Conservation (phyloP, 1,284 basidiomycete genomes). For the Puccinia novopanici region DNA sequence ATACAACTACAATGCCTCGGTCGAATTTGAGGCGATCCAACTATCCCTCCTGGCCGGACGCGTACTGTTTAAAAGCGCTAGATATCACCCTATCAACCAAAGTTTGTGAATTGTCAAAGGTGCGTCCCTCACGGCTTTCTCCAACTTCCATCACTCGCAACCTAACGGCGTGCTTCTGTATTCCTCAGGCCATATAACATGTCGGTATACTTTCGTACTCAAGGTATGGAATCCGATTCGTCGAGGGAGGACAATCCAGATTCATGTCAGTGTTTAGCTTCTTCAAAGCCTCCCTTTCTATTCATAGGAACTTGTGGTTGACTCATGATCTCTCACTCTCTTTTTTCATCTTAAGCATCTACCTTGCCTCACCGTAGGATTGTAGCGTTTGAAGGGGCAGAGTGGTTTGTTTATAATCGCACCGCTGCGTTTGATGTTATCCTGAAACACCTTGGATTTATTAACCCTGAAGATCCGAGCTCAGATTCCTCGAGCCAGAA, state of each 20-base stretch:
- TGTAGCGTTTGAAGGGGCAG: conserved; percentile 75
- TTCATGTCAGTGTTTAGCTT: neutral
- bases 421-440: conserved; percentile 84
- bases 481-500: conserved; percentile 55
- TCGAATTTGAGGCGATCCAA: conserved; percentile 82
- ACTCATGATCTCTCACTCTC: conserved; percentile 53
- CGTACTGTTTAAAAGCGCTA: conserved; percentile 78
- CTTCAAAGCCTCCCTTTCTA: neutral
- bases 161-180: neutral
- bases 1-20: conserved; percentile 67
- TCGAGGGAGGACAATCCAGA: conserved; percentile 59
- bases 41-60: conserved; percentile 83
- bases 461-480: conserved; percentile 50
- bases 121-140: neutral
- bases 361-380: conserved; percentile 73
- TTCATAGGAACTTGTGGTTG: conserved; percentile 31
- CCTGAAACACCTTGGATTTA: conserved; percentile 69
- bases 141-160: neutral
- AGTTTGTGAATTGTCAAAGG: conserved; percentile 72
- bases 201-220: conserved; percentile 77
- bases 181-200: conserved; percentile 71
- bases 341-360: conserved; percentile 20
- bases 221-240: conserved; percentile 69
- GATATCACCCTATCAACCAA: conserved; percentile 86
- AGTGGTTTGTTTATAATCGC: conserved; percentile 86